These are phyloP conservation scores for Yarrowia hollandica DNA, from an alignment of 805 yeast species.

Conservation along the genomic window DNA sequence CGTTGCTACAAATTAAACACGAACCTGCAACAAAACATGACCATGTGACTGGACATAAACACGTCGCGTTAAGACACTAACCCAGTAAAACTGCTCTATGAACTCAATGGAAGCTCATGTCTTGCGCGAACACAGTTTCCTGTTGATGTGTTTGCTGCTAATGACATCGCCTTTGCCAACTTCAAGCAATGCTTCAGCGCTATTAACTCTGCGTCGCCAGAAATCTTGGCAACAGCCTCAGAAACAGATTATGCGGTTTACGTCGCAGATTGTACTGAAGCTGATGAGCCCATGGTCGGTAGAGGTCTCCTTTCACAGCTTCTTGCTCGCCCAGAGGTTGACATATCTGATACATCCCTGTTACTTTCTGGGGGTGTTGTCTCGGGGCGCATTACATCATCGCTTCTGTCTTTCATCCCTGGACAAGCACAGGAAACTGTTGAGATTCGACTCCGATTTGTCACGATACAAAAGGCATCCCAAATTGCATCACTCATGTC, in stretches of 20 bases:
- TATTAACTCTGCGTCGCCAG: conserved; percentile 43
- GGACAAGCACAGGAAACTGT: conserved; percentile 25
- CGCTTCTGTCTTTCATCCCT: conserved; percentile 13
- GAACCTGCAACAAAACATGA: too few species aligned
- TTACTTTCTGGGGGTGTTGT: conserved; percentile 12
- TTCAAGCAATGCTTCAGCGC: conserved; percentile 39
- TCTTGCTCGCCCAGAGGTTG: conserved; percentile 21
- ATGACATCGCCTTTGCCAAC: conserved; percentile 24
- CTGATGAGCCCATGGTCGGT: conserved; percentile 44
- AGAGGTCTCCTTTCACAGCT: conserved; percentile 44
- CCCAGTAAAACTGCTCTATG: conserved; percentile 22
- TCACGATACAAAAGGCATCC: conserved; percentile 14
- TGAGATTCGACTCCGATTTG: conserved; percentile 23
- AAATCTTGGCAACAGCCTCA: conserved; percentile 39
- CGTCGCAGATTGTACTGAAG: conserved; percentile 44
- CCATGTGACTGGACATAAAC: too few species aligned
- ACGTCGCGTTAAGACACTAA: too few species aligned
- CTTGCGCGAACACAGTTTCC: conserved; percentile 5
- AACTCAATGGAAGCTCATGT: conserved; percentile 25
- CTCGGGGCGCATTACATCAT: conserved; percentile 17
- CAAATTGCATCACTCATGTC: conserved; percentile 27
- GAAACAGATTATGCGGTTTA: conserved; percentile 44
- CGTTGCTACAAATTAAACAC: too few species aligned
- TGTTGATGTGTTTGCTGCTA: conserved; percentile 15
- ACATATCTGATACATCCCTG: not conserved